Evolutionary conservation across 2,329 filamentous ascomycete genomes (phyloP).

Genomic region (Calonectria pauciramosa): DNA sequence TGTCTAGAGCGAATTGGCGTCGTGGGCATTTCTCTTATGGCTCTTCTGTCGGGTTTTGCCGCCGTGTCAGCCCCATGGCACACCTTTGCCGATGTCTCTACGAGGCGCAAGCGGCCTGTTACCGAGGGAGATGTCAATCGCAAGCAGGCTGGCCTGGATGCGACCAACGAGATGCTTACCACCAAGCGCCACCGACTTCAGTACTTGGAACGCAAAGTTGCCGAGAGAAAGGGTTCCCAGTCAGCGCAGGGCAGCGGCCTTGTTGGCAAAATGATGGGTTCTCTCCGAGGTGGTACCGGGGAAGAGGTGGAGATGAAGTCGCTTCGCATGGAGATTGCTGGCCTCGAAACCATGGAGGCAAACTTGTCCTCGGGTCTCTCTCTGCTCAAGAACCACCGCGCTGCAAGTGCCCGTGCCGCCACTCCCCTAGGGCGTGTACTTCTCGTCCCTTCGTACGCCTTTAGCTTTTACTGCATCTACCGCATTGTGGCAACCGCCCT

Average conservation of each 20-base stretch:
- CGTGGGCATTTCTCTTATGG: conserved; percentile 89
- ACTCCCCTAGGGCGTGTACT: conserved; percentile 77
- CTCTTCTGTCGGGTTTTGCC: conserved; percentile 88
- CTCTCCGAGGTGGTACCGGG: conserved; percentile 74
- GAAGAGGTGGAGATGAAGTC: conserved; percentile 71
- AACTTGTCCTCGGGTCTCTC: conserved; percentile 76
- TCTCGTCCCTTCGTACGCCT: conserved; percentile 73
- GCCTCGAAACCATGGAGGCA: conserved; percentile 83
- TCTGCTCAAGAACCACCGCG: conserved; percentile 73
- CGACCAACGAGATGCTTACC: conserved; percentile 83
- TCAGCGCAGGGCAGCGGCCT: conserved; percentile 64
- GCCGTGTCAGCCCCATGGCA: conserved; percentile 92
- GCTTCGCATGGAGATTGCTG: conserved; percentile 81
- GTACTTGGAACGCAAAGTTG: conserved; percentile 74
- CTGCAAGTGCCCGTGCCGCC: conserved; percentile 75
- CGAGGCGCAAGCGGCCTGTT: conserved; percentile 66
- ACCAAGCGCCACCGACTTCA: conserved; percentile 81
- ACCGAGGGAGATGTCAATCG: conserved; percentile 81
- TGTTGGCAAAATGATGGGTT: conserved; percentile 80
- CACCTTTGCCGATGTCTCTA: conserved; percentile 76
- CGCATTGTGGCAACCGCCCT: conserved; percentile 81
- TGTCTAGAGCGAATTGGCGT: conserved; percentile 82
- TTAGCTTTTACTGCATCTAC: conserved; percentile 88
- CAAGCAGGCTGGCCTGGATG: conserved; percentile 83
- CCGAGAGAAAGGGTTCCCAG: conserved; percentile 46